Evolutionary conservation across 2,329 filamentous ascomycete genomes (phyloP), one percentile per base, ranked within the genome.

Genomic region (Endoconidiophora polonica): DNA sequence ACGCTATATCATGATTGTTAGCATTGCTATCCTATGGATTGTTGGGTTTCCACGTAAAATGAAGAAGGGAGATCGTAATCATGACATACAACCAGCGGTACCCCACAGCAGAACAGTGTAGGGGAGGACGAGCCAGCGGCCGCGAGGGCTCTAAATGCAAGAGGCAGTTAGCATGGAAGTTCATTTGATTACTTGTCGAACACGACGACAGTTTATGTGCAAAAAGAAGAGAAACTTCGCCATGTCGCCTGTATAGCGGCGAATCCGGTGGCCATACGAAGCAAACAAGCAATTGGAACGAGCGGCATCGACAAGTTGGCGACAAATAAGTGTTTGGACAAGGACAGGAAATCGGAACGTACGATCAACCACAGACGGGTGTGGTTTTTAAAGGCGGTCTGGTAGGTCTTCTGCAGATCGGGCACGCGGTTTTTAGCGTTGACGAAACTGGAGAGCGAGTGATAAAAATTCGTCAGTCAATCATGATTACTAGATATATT

Each of bases 291-390:
- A 18, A 18, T 18, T 33, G 7, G 5, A 33, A 10, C 26, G 7
- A 33, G 9, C 9, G 9, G 29, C 3, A 3, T 5, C 16, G 42
- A 18, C 7, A 36, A 14, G 12, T 50, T 46, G 40, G 26, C 18
- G 42, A 43, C 16, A 43, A 33, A n/a, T 42, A 33, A n/a, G 4
- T 16, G 39, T 40, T 48, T 29, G 18, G n/a, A 7, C 54, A 55
- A 54, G 57, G 55, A 51, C 52, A 48, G 26, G 22, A 14, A 42
- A n/a, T 39, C 23, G 20, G 44, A 40, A 72, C 81, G 64, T 74
- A 88, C 83, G 68, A 87, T 86, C 66, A 76, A 71, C 83, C 84
- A 88, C 64, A 85, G 66, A 60, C 84, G 78, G 58, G 78, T 70
- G 65, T 80, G 76, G 56, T 70, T 66, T 60, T 75, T 77, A 66